Evolutionary conservation across 805 yeast species (phyloP).

Genomic region (Groenewaldozyma tartarivorans): DNA sequence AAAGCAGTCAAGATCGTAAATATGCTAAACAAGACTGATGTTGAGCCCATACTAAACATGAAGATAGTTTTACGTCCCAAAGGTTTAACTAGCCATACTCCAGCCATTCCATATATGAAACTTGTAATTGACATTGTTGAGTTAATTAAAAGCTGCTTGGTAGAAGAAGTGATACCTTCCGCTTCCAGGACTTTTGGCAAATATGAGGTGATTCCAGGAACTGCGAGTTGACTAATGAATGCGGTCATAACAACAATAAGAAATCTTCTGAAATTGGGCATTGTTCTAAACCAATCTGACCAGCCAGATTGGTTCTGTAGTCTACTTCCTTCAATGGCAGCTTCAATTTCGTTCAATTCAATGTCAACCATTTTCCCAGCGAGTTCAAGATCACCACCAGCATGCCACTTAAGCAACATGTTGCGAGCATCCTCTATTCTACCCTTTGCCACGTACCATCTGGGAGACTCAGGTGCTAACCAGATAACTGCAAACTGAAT

Average conservation of each 20-base stretch:
- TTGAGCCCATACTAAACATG: constrained; percentile 8
- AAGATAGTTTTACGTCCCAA: constrained; percentile 12
- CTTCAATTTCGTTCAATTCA: constrained; percentile 11
- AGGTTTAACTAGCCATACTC: constrained; percentile 6
- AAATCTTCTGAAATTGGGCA: constrained; percentile 7
- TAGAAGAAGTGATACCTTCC: constrained; percentile 38
- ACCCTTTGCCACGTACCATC: constrained; percentile 6
- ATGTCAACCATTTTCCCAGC: constrained; percentile 12
- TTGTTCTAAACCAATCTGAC: constrained; percentile 5
- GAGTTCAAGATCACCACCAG: constrained; percentile 11
- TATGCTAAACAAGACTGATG: constrained; percentile 16
- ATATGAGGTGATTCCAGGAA: constrained; percentile 23
- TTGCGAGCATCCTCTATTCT: constrained; percentile 29
- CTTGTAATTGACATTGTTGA: not conserved
- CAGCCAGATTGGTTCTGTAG: constrained; percentile 1
- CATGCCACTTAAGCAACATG: constrained; percentile 18
- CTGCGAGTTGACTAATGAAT: constrained; percentile 10
- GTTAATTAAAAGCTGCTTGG: constrained; percentile 8
- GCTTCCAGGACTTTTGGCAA: constrained; percentile 40
- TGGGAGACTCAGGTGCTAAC: constrained; percentile 7
- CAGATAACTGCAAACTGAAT: constrained; percentile 30
- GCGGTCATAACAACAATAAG: constrained; percentile 7
- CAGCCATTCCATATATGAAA: not conserved
- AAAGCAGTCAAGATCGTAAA: constrained; percentile 39
- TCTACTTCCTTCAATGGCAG: constrained; percentile 10